phyloP scores from a whole-genome alignment of 768 basidiomycete genomes.

The Strobilomyces dryophilus region DNA sequence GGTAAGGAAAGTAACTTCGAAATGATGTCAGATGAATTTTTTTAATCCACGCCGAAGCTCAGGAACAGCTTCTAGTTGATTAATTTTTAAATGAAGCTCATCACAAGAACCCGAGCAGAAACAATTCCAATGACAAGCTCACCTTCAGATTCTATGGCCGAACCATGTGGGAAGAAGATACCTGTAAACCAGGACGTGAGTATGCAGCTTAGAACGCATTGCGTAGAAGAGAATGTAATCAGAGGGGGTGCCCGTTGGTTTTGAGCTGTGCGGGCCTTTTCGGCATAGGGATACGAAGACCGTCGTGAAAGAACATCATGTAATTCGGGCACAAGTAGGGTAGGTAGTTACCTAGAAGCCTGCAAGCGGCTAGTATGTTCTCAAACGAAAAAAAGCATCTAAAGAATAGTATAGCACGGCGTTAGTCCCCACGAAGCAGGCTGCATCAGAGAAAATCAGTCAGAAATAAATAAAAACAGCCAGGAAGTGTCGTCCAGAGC shows the following conservation, averaged over 20 bases:
- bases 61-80: conserved; percentile 93
- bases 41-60: conserved; percentile 67
- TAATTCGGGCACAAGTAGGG: neutral
- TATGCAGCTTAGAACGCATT: neutral
- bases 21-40: conserved; percentile 32
- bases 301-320: conserved; percentile 58
- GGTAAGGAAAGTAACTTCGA: neutral
- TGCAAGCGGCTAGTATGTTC: neutral
- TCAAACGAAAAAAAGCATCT: neutral
- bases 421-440: neutral
- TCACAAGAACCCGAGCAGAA: conserved; percentile 4
- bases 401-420: neutral
- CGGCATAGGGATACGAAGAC: conserved; percentile 86
- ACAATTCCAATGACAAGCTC: neutral
- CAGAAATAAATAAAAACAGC: conserved; percentile 71
- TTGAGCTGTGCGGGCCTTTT: conserved; percentile 95
- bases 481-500: conserved; percentile 67
- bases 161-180: neutral
- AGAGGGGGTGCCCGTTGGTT: conserved; percentile 70
- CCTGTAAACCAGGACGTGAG: conserved; percentile 2
- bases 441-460: conserved; percentile 22
- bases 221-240: conserved; percentile 34
- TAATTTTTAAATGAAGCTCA: conserved; percentile 34
- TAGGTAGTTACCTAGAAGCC: conserved; percentile 10
- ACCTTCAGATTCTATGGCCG: neutral